Conservation (phyloP, 192 early-diverging fungal species). For the Coemansia sp. region DNA sequence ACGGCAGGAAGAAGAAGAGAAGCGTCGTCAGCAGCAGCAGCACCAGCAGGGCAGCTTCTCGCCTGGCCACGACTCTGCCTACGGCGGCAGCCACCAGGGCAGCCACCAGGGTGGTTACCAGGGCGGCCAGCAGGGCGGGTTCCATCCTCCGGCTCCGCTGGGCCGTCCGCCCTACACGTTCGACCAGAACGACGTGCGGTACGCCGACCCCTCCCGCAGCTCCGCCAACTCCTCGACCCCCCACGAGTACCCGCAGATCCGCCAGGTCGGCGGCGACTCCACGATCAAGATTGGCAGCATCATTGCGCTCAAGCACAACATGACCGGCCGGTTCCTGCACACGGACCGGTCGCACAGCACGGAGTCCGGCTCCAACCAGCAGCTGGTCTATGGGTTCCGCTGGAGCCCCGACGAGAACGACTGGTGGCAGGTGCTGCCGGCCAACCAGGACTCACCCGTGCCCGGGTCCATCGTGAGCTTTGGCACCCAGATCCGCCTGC, state of each 20-base stretch:
- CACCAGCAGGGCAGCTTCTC: constrained; percentile 14
- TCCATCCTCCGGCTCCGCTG: constrained; percentile 36
- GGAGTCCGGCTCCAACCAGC: constrained; percentile 55
- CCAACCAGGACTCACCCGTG: constrained; percentile 35
- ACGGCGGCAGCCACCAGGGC: constrained; percentile 17
- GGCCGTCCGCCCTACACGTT: constrained; percentile 32
- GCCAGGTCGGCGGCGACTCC: constrained; percentile 31
- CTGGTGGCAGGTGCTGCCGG: constrained; percentile 58
- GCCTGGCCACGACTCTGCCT: constrained; percentile 34
- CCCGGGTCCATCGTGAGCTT: constrained; percentile 47
- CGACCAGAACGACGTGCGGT: constrained; percentile 24
- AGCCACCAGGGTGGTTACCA: not conserved
- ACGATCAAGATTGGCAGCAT: constrained; percentile 53
- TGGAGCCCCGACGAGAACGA: constrained; percentile 50
- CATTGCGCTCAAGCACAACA: constrained; percentile 60
- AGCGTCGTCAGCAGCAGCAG: constrained; percentile 11
- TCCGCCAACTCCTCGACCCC: constrained; percentile 38
- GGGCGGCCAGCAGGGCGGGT: constrained; percentile 4
- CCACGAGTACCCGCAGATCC: constrained; percentile 38
- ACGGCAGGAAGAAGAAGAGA: constrained; percentile 9
- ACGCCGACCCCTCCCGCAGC: constrained; percentile 37
- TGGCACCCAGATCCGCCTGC: constrained; percentile 55
- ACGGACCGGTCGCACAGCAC: constrained; percentile 48
- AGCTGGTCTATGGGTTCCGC: constrained; percentile 53
- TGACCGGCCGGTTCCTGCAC: constrained; percentile 57